These are phyloP conservation scores for Alternaria incomplexa DNA, from an alignment of 2,329 filamentous ascomycete species.

Conservation along the genomic window DNA sequence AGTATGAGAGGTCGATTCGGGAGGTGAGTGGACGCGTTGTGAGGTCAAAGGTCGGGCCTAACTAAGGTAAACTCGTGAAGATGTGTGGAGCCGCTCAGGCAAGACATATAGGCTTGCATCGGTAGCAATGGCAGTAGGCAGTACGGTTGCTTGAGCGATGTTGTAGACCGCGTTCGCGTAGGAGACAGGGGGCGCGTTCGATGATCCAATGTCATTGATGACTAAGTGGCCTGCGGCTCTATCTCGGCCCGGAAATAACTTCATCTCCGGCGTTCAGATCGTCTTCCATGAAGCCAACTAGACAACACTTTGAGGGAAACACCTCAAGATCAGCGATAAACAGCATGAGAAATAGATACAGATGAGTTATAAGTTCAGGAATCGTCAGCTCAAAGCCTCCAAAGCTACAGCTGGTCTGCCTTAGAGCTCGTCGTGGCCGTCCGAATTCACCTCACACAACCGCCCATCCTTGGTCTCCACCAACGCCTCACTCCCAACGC, in stretches of 20 bases:
- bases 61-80: too few species aligned
- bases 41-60: background rate
- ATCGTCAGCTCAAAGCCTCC: too few species aligned
- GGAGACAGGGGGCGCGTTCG: background rate
- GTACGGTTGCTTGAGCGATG: background rate
- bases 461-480: conserved; percentile 20
- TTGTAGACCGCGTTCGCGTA: background rate
- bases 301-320: background rate
- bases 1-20: background rate
- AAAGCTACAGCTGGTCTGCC: background rate
- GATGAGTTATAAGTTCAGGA: background rate
- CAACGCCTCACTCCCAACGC: conserved; percentile 37
- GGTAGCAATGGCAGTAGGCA: background rate
- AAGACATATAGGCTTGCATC: accelerated
- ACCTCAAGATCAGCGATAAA: background rate
- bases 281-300: background rate
- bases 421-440: background rate
- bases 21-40: background rate
- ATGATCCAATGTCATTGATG: background rate
- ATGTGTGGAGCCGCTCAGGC: background rate
- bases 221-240: background rate
- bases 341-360: background rate
- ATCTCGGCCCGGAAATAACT: background rate
- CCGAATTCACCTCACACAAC: conserved; percentile 16
- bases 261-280: background rate